Conservation (phyloP, 768 basidiomycete species). For the Lentinula aciculospora region DNA sequence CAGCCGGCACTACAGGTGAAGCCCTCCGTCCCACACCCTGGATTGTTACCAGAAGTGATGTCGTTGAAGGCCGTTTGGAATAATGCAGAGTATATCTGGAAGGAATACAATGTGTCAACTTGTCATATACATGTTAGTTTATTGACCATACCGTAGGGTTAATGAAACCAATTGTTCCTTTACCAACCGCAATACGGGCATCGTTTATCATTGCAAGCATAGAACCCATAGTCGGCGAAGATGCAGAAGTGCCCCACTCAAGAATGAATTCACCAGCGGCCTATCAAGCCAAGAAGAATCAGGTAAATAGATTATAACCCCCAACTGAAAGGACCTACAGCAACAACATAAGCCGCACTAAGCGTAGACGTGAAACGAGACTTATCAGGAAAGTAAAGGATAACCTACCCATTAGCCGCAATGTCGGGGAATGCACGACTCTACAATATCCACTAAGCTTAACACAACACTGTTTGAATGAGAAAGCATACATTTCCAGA, state of each 20-base stretch:
- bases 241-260: conserved; percentile 41
- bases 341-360: conserved; percentile 23
- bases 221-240: conserved; percentile 37
- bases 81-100: conserved; percentile 14
- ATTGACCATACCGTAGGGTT: conserved; percentile 29
- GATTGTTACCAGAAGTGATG: conserved; percentile 16
- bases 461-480: conserved; percentile 11
- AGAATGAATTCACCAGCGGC: conserved; percentile 26
- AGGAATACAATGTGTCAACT: not conserved
- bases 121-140: too few relatives aligned
- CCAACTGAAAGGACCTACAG: conserved; percentile 16
- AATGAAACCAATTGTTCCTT: conserved; percentile 32
- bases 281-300: not conserved
- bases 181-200: conserved; percentile 24
- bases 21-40: conserved; percentile 14
- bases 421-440: conserved; percentile 50
- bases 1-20: conserved; percentile 12
- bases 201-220: conserved; percentile 42
- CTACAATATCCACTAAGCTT: not conserved
- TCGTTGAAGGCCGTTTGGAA: conserved; percentile 17
- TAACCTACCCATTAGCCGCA: conserved; percentile 38
- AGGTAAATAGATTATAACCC: not conserved
- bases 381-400: not conserved
- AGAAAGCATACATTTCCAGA: conserved; percentile 24
- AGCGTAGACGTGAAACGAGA: conserved; percentile 3